Base-by-base conservation (phyloP, 2,329 filamentous ascomycete species). In the Cercospora citrullina region DNA sequence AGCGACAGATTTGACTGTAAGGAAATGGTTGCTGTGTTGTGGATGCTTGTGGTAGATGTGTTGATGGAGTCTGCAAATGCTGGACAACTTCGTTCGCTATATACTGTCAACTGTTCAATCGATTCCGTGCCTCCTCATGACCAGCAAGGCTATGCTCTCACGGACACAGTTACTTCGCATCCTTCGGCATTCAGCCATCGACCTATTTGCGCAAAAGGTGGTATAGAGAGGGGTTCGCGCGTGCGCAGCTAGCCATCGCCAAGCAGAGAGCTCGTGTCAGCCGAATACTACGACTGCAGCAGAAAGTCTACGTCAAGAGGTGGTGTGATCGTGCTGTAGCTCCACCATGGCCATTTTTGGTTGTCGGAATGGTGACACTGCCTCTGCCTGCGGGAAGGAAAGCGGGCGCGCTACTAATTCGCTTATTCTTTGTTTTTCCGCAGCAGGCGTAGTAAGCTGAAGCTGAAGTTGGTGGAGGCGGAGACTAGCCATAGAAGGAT, bases 241-340 rank as follows among this genome's bases (percentile, higher is more conserved):
- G 31, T 16, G 30, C 55, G 14, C 55, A 33, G 55, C 55, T 59
- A 8, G 31, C 28, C 30, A 21, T 59, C 30, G 55, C 55, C 55
- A 59, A 59, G 55, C 18, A 18, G 30, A 59, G 23, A 59, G 55
- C 18, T 59, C 55, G 55, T 59, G 55, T 59, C 28, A 59, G 55
- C 55, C 31, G 55, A 36, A 59, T 31, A 59, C 55, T 58, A 16
- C 55, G 7, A 53, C 21, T 55, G 48, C 48, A 26, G 3, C 23
- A 55, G 48, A 55, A 6, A 16, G 23, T 55, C 48, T 26, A 16
- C 23, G 23, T 59, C 55, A 36, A 30, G 28, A 12, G 30, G 31
- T 59, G 55, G 55, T 36, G 31, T 31, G 30, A 59, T 59, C 48
- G 48, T 55, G 48, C 48, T 55, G 48, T 28, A 55, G 23, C 23